These are phyloP conservation scores for Chalciporus pseudorubinellus DNA, from an alignment of 768 basidiomycete species.

Conservation along the genomic window DNA sequence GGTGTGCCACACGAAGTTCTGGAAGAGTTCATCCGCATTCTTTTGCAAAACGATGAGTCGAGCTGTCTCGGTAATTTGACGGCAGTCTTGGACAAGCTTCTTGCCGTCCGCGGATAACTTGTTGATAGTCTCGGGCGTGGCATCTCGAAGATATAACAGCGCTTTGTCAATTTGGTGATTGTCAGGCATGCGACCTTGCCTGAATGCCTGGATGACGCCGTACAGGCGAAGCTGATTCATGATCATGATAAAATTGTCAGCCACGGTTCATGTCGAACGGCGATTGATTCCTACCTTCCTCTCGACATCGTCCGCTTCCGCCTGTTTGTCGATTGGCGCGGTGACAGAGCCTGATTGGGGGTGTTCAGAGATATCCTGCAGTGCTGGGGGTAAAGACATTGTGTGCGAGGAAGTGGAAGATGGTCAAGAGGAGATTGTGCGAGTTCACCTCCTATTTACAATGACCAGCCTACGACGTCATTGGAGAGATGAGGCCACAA, in stretches of 20 bases:
- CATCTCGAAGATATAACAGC: constrained; percentile 60
- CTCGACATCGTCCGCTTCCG: constrained; percentile 72
- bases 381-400: constrained; percentile 68
- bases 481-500: neutral
- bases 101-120: constrained; percentile 76
- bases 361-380: constrained; percentile 58
- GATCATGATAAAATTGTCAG: neutral
- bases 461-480: constrained; percentile 14
- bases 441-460: constrained; percentile 1
- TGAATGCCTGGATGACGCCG: constrained; percentile 78
- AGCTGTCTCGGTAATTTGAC: constrained; percentile 75
- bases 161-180: constrained; percentile 78
- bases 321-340: constrained; percentile 57
- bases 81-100: constrained; percentile 72
- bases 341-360: constrained; percentile 61
- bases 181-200: constrained; percentile 73
- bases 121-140: constrained; percentile 57
- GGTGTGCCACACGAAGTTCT: constrained; percentile 87
- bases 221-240: constrained; percentile 62
- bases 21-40: constrained; percentile 89
- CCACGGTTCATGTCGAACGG: neutral
- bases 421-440: neutral
- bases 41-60: constrained; percentile 74
- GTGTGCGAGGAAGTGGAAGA: neutral
- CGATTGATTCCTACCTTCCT: constrained; percentile 52